phyloP scores from a whole-genome alignment of 768 basidiomycete genomes.

The Mycena pura region DNA sequence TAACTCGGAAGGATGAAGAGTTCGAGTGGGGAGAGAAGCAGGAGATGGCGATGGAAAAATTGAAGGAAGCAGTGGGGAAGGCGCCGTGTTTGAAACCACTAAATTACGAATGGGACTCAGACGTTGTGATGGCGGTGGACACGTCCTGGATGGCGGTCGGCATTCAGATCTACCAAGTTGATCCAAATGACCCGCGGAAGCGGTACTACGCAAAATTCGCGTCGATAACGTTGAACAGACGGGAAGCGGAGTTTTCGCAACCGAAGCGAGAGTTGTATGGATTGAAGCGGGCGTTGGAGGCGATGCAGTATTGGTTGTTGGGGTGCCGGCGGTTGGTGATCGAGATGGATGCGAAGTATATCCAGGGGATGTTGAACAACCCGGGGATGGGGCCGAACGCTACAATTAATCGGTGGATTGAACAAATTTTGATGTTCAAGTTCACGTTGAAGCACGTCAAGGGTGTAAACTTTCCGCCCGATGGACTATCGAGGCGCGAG shows the following conservation, averaged over 20 bases:
- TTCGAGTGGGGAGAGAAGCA: conserved; percentile 31
- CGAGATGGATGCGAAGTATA: conserved; percentile 33
- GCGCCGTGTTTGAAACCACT: conserved; percentile 31
- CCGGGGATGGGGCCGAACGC: conserved; percentile 29
- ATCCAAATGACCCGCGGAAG: conserved; percentile 4
- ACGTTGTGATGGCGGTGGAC: conserved; percentile 38
- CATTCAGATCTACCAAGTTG: conserved; percentile 19
- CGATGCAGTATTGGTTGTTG: conserved; percentile 23
- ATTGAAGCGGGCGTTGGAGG: conserved; percentile 18
- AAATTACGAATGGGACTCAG: conserved; percentile 31
- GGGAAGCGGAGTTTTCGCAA: conserved; percentile 25
- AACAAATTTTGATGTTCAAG: conserved; percentile 26
- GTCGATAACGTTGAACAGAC: conserved; percentile 29
- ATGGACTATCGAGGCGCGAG: conserved; percentile 29
- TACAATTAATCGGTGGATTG: conserved; percentile 33
- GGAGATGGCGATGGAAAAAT: conserved; percentile 26
- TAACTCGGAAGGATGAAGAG: background rate
- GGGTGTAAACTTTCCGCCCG: conserved; percentile 15
- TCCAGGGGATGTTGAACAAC: conserved; percentile 25
- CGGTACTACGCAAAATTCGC: conserved; percentile 33
- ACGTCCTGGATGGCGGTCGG: conserved; percentile 16
- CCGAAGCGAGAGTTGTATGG: conserved; percentile 38
- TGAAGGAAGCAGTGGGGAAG: conserved; percentile 17
- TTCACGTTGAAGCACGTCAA: conserved; percentile 27
- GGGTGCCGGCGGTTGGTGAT: conserved; percentile 20